phyloP scores from a whole-genome alignment of 2,329 filamentous ascomycete genomes.

The Myriosclerotinia curreyana region DNA sequence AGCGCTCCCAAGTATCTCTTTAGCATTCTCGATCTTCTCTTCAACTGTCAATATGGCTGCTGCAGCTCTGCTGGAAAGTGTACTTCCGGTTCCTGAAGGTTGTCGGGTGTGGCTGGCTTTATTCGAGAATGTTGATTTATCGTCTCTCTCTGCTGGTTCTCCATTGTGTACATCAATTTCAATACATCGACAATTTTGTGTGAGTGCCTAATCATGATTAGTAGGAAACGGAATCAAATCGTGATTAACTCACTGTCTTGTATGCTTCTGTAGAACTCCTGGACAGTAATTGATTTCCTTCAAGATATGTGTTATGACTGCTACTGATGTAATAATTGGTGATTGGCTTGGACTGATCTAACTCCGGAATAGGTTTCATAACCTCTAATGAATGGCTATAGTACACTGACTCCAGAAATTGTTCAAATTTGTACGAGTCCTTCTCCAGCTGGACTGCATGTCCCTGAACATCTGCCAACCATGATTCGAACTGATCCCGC shows the following conservation, averaged over 20 bases:
- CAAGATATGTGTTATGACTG: constrained; percentile 91
- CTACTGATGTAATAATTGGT: constrained; percentile 88
- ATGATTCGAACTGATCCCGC: constrained; percentile 46
- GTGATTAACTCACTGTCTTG: constrained; percentile 57
- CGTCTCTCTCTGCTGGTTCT: constrained; percentile 41
- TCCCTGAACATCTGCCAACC: constrained; percentile 50
- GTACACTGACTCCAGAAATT: constrained; percentile 37
- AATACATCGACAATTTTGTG: constrained; percentile 79
- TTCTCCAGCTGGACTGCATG: constrained; percentile 31
- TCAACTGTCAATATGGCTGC: constrained; percentile 26
- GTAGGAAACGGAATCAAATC: not conserved
- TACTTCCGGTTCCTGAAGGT: constrained; percentile 33
- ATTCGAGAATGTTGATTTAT: constrained; percentile 38
- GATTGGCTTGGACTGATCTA: constrained; percentile 38
- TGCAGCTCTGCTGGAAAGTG: constrained; percentile 37
- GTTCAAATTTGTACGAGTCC: constrained; percentile 38
- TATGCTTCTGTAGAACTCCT: constrained; percentile 74
- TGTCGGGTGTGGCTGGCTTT: constrained; percentile 48
- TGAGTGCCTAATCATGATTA: constrained; percentile 55
- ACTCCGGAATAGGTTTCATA: constrained; percentile 29
- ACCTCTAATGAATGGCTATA: constrained; percentile 36
- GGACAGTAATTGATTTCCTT: constrained; percentile 80
- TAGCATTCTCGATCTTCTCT: constrained; percentile 32
- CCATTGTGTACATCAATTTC: constrained; percentile 97
- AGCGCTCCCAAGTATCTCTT: constrained; percentile 32